A percentile compares a stretch with the other conserved stretches of the same genome.
Evolutionary conservation across 768 basidiomycete genomes (phyloP).

Genomic region (Termitomyces sp.): DNA sequence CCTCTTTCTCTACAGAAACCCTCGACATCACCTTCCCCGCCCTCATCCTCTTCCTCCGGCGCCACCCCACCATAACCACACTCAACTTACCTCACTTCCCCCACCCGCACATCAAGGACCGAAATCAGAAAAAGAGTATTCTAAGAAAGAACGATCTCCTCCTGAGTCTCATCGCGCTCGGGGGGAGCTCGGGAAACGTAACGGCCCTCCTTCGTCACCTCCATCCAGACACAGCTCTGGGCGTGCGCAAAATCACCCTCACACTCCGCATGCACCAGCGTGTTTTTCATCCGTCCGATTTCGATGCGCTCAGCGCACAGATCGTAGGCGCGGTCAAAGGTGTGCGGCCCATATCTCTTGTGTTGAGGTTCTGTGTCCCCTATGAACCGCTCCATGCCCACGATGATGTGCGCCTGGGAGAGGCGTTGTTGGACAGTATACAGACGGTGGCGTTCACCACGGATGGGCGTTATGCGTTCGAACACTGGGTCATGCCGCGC

Average conservation of each 20-base stretch:
- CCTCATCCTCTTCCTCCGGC: conserved; percentile 20
- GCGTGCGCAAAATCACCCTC: conserved; percentile 11
- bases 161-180: conserved; percentile 15
- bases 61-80: conserved; percentile 19
- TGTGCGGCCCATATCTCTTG: conserved; percentile 2
- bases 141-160: conserved; percentile 11
- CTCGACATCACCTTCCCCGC: conserved; percentile 15
- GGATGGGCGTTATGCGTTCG: conserved; percentile 19
- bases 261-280: conserved; percentile 19
- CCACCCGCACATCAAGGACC: not conserved
- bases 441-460: conserved; percentile 14
- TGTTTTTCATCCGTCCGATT: conserved; percentile 13
- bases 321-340: conserved; percentile 4
- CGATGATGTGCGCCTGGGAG: too few species aligned
- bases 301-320: conserved; percentile 10
- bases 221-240: conserved; percentile 5
- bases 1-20: conserved; percentile 14
- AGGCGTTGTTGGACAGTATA: conserved; percentile 1
- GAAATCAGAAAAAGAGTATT: not conserved
- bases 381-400: conserved; percentile 1
- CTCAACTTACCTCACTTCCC: conserved; percentile 16
- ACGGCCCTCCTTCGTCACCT: conserved; percentile 13
- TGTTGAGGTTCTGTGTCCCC: conserved; percentile 17
- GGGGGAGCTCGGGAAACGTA: conserved; percentile 17
- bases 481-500: conserved; percentile 16